Base-by-base conservation (phyloP, 768 basidiomycete genomes). In the Trametes maxima region DNA sequence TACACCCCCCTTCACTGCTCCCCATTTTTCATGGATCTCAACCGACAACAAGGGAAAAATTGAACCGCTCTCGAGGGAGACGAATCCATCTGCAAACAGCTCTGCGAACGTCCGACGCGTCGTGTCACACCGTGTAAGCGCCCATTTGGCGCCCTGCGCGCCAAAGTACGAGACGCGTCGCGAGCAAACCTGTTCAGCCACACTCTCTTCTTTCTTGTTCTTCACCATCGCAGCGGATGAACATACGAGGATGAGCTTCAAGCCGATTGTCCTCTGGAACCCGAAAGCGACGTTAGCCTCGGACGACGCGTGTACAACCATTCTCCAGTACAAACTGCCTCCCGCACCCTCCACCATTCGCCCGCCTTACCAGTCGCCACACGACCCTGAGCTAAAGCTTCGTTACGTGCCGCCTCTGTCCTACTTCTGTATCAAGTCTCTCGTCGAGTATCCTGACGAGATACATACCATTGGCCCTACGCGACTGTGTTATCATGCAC, bases 381-480 rank as follows among this genome's bases (percentile, higher is more conserved):
- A 56, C n/a, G 28, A 11, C 17, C 3, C 37, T 11, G 42, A 49
- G 7, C 36, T 25, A 11, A 55, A 21, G 8, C 57, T 59, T 3
- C 60, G 35, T n/a, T 62, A 58, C 70, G 72, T 63, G 70, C 87
- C 86, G 0, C 80, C 87, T 3, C 80, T 90, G 44, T 66, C 78
- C 35, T 77, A 77, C 57, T 74, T 87, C 57, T 87, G 85, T 65
- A 67, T 89, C 17, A 71, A 68, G 49, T 69, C 64, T 17, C 77
- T 89, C 37, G 70, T 76, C 6, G 68, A 72, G 12, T 74, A 73
- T 63, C 77, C 84, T 0, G 82, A 86, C 63, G 74, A 82, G 57
- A 54, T 84, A 54, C 64, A 77, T 78, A 49, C 66, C 21, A 57
- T 76, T 51, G 75, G 73, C 25, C 25, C 68, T 33, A 62, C 61